Evolutionary conservation across 2,329 filamentous ascomycete species (phyloP).

Genomic region (Grosmannia penicillata): DNA sequence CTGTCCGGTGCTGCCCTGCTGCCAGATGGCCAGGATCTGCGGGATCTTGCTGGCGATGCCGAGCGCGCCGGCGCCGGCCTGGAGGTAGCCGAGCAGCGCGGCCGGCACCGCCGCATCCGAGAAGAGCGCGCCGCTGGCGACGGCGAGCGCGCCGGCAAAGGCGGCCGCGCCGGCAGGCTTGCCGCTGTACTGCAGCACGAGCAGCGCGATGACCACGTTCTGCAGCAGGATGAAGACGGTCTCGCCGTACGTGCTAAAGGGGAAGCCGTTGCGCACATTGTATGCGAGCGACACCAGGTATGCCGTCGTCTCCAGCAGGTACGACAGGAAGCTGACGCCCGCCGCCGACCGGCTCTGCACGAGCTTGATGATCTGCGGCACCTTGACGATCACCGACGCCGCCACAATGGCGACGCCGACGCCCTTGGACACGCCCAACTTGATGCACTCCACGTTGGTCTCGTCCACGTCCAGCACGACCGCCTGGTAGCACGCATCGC

Average conservation of each 20-base stretch:
- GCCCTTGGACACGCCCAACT: conserved; percentile 80
- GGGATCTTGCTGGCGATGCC: conserved; percentile 85
- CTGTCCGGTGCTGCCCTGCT: conserved; percentile 81
- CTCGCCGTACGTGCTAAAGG: conserved; percentile 95
- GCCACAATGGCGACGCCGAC: conserved; percentile 88
- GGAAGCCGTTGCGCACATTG: conserved; percentile 79
- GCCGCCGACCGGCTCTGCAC: conserved; percentile 63
- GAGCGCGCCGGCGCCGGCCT: conserved; percentile 70
- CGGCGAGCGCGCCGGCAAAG: conserved; percentile 65
- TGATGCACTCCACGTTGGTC: conserved; percentile 63
- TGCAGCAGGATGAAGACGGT: conserved; percentile 82
- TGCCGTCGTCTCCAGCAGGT: conserved; percentile 77
- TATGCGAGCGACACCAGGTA: conserved; percentile 87
- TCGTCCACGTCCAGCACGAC: conserved; percentile 76
- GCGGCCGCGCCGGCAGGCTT: conserved; percentile 52
- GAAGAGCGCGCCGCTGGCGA: conserved; percentile 55
- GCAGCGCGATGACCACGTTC: conserved; percentile 75
- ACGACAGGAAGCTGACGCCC: conserved; percentile 79
- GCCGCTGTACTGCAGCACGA: conserved; percentile 75
- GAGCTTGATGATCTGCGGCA: conserved; percentile 93
- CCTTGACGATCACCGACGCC: conserved; percentile 82
- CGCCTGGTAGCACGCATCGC: conserved; percentile 68
- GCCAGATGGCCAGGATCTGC: conserved; percentile 78
- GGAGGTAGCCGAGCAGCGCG: conserved; percentile 59
- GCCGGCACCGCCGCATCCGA: conserved; percentile 48